Percentiles rank a stretch among this genome's conserved stretches.
Conservation (phyloP, 495 filamentous ascomycete genomes). For the Neurospora intermedia region DNA sequence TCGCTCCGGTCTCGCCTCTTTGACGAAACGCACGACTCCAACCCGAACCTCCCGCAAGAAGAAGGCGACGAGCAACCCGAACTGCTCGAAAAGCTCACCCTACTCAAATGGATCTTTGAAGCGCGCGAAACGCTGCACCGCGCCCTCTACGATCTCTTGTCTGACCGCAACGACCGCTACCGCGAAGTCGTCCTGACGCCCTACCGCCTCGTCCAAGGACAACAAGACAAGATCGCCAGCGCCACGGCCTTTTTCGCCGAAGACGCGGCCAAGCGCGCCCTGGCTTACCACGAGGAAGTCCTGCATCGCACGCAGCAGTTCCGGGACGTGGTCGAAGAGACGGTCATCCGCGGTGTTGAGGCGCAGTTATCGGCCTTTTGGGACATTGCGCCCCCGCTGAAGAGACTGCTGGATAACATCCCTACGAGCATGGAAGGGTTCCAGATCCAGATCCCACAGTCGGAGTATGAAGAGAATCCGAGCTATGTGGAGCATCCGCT, state of each 20-base stretch:
- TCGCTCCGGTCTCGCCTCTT: slow-evolving; percentile 61
- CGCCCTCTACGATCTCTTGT: slow-evolving; percentile 72
- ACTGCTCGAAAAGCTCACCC: slow-evolving; percentile 82
- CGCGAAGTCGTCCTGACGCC: slow-evolving; percentile 69
- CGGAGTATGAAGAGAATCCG: slow-evolving; percentile 80
- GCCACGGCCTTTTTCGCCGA: slow-evolving; percentile 71
- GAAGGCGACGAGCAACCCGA: slow-evolving; percentile 94
- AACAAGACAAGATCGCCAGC: slow-evolving; percentile 57
- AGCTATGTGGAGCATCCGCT: slow-evolving; percentile 65
- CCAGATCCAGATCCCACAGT: slow-evolving; percentile 55
- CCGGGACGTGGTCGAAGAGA: slow-evolving; percentile 68
- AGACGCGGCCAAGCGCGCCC: slow-evolving; percentile 59
- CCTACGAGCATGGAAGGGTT: slow-evolving; percentile 43
- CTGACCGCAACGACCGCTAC: slow-evolving; percentile 77
- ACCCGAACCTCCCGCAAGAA: slow-evolving; percentile 77
- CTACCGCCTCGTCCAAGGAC: slow-evolving; percentile 50
- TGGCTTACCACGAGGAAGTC: slow-evolving; percentile 52
- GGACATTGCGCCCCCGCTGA: slow-evolving; percentile 85
- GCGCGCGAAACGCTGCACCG: slow-evolving; percentile 76
- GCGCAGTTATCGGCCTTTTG: slow-evolving; percentile 87
- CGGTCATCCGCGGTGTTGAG: slow-evolving; percentile 80
- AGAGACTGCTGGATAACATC: slow-evolving; percentile 65
- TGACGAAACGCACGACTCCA: slow-evolving; percentile 57
- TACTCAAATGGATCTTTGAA: slow-evolving; percentile 96
- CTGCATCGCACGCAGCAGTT: slow-evolving; percentile 68